These are phyloP conservation scores for Mitragyna speciosa DNA, from an alignment of 257 asterid genomes.

Conservation along the genomic window DNA sequence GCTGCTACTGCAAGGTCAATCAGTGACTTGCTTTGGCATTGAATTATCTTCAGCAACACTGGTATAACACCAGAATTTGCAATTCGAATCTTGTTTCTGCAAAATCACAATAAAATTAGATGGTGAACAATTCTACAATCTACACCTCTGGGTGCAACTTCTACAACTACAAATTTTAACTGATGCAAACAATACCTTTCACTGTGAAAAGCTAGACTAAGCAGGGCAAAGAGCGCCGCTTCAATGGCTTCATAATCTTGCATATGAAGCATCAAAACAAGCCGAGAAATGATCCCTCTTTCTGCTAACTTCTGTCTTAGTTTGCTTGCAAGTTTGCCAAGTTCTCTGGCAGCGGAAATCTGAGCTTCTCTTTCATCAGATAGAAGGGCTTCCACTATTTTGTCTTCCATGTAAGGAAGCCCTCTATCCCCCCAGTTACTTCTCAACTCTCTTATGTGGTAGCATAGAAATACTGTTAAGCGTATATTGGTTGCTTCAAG, in stretches of 20 bases:
- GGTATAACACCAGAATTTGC: slow-evolving; percentile 61
- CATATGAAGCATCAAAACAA: slow-evolving; percentile 57
- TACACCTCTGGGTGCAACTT: neutral
- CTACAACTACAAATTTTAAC: neutral
- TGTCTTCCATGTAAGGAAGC: slow-evolving; percentile 50
- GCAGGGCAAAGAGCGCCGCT: slow-evolving; percentile 71
- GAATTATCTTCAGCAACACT: slow-evolving; percentile 47
- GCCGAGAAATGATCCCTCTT: slow-evolving; percentile 48
- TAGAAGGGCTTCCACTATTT: slow-evolving; percentile 65
- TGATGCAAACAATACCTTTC: slow-evolving; percentile 51
- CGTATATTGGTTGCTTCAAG: slow-evolving; percentile 52
- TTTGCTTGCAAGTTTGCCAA: slow-evolving; percentile 44
- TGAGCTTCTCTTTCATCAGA: slow-evolving; percentile 54
- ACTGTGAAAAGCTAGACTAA: slow-evolving; percentile 65
- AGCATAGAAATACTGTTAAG: slow-evolving; percentile 4
- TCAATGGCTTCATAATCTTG: slow-evolving; percentile 59
- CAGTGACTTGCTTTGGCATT: slow-evolving; percentile 43
- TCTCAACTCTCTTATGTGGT: slow-evolving; percentile 9
- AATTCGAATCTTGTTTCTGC: slow-evolving; percentile 63
- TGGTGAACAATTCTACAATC: neutral
- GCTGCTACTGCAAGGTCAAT: slow-evolving; percentile 56
- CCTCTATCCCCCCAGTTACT: slow-evolving; percentile 21
- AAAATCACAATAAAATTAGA: slow-evolving; percentile 13
- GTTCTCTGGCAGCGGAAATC: slow-evolving; percentile 56
- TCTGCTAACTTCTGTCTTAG: slow-evolving; percentile 55